Percentiles rank a stretch among this genome's conserved stretches.
These are phyloP conservation scores for Dactylellina cionopaga DNA, from an alignment of 2,329 filamentous ascomycete genomes.

Conservation along the genomic window DNA sequence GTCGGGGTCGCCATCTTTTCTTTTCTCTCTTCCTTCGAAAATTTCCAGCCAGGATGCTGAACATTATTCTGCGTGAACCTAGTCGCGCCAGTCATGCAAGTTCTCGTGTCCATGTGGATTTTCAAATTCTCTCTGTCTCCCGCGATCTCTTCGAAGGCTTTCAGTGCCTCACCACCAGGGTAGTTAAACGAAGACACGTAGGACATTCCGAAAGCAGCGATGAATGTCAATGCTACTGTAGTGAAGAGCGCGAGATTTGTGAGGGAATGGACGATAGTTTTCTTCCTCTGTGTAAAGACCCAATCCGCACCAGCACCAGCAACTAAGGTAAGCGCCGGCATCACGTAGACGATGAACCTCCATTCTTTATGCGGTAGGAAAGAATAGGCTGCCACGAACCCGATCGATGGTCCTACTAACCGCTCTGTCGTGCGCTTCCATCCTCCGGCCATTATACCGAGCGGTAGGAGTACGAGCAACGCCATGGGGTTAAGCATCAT, in stretches of 20 bases:
- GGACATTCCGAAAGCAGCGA: conserved; percentile 72
- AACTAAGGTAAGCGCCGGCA: conserved; percentile 81
- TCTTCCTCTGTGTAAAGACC: conserved; percentile 61
- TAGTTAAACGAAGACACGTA: conserved; percentile 89
- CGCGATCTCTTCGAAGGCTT: conserved; percentile 39
- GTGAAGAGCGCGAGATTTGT: conserved; percentile 68
- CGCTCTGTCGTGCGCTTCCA: conserved; percentile 61
- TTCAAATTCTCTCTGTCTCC: conserved; percentile 64
- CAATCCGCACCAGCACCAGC: conserved; percentile 78
- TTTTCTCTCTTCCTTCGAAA: conserved; percentile 73
- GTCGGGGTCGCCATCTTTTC: conserved; percentile 62
- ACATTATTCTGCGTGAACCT: conserved; percentile 69
- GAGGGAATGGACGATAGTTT: conserved; percentile 63
- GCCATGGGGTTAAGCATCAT: conserved; percentile 82
- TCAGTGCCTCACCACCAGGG: conserved; percentile 83
- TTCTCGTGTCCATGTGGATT: conserved; percentile 73
- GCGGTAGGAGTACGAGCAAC: conserved; percentile 66
- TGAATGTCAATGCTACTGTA: conserved; percentile 66
- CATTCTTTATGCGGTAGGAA: conserved; percentile 94
- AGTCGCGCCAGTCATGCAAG: conserved; percentile 77
- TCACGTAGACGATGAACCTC: conserved; percentile 89
- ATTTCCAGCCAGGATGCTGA: conserved; percentile 57
- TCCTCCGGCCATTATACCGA: conserved; percentile 63
- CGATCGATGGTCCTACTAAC: conserved; percentile 73
- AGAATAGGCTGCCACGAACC: conserved; percentile 83